Evolutionary conservation across 2,329 filamentous ascomycete genomes (phyloP).

Genomic region (Sporothrix protearum): DNA sequence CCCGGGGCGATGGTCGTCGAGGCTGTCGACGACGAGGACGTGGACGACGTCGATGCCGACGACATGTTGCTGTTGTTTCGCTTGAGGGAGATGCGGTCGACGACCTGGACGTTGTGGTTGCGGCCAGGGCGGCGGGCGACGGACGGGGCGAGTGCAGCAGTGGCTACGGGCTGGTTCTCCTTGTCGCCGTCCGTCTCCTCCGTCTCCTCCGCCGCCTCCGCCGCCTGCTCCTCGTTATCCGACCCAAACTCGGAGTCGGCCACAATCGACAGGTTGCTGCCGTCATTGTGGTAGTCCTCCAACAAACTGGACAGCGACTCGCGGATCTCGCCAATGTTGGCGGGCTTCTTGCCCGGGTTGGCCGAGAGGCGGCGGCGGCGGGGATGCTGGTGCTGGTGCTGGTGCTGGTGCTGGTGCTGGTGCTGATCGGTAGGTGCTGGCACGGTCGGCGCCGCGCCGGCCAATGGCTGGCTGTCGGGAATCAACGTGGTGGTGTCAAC

Average conservation of each 20-base stretch:
- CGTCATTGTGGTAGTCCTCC: constrained; percentile 56
- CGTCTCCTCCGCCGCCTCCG: no score
- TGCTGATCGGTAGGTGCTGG: no score
- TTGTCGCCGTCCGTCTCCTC: constrained; percentile 42
- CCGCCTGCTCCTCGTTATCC: constrained; percentile 44
- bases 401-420: constrained; percentile 41
- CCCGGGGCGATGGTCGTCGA: constrained; percentile 33
- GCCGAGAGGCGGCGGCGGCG: constrained; percentile 52
- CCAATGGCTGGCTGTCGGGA: constrained; percentile 26
- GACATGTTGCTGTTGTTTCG: constrained; percentile 43
- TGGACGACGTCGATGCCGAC: background rate
- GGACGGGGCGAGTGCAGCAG: background rate
- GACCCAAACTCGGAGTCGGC: constrained; percentile 42
- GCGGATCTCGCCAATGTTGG: constrained; percentile 74
- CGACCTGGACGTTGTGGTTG: constrained; percentile 52
- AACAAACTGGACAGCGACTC: constrained; percentile 80
- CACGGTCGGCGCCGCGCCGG: background rate
- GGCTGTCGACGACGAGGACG: constrained; percentile 33
- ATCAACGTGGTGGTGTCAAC: background rate
- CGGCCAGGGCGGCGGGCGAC: constrained; percentile 34
- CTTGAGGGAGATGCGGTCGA: constrained; percentile 72
- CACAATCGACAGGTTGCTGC: constrained; percentile 48
- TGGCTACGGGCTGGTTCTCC: constrained; percentile 4
- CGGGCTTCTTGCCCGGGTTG: constrained; percentile 61
- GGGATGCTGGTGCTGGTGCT: constrained; percentile 3